Percentiles rank a stretch among this genome's conserved stretches.
Conservation (phyloP, 2,329 filamentous ascomycete genomes). For the Blastomyces silverae region DNA sequence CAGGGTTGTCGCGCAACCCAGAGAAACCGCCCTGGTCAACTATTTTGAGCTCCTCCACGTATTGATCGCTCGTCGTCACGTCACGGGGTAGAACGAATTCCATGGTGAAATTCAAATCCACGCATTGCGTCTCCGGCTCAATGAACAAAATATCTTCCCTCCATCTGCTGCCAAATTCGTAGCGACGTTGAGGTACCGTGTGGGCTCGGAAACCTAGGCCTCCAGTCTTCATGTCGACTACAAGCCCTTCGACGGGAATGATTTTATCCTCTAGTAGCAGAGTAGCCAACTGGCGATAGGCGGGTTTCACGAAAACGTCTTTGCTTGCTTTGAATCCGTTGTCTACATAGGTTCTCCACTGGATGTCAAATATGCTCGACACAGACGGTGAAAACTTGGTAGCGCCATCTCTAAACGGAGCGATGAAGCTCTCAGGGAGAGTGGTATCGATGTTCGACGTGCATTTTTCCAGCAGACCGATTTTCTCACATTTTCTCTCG, state of each 20-base stretch:
- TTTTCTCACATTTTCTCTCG: constrained; percentile 11
- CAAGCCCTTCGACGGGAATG: constrained; percentile 39
- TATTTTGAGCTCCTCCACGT: constrained; percentile 28
- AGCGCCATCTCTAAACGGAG: constrained; percentile 36
- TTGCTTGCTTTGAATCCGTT: constrained; percentile 28
- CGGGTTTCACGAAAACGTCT: constrained; percentile 27
- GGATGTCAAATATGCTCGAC: constrained; percentile 42
- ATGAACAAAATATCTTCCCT: constrained; percentile 45
- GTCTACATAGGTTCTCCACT: constrained; percentile 29
- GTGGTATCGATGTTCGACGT: constrained; percentile 25
- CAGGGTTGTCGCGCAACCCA: constrained; percentile 7
- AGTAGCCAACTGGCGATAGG: constrained; percentile 28
- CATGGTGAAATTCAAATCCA: constrained; percentile 37
- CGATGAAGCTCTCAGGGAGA: constrained; percentile 31
- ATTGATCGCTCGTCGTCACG: constrained; percentile 11
- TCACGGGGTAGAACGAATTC: constrained; percentile 33
- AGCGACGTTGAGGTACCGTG: constrained; percentile 30
- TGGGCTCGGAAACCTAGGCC: constrained; percentile 45
- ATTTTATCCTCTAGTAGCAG: constrained; percentile 32
- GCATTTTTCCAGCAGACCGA: constrained; percentile 17
- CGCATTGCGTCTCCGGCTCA: constrained; percentile 43
- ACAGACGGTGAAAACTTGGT: constrained; percentile 28
- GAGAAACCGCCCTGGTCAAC: constrained; percentile 42
- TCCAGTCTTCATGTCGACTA: constrained; percentile 39
- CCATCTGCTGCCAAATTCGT: constrained; percentile 38